These are phyloP conservation scores for Diplodia mutila DNA, from an alignment of 2,329 filamentous ascomycete species.

Conservation along the genomic window DNA sequence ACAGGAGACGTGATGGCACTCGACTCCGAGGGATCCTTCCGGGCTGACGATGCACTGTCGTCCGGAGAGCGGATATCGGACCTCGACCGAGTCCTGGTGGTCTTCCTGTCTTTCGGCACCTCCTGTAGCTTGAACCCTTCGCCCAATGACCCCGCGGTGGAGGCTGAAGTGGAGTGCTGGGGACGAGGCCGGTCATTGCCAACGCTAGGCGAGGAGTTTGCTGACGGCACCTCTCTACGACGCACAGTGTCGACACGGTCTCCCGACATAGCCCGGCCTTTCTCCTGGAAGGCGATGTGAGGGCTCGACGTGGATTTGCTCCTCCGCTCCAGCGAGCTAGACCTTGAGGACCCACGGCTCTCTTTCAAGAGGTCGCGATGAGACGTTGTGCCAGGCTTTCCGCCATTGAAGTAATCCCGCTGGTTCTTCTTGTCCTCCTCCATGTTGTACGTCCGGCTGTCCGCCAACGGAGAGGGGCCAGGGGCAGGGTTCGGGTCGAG, in stretches of 20 bases:
- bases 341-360: constrained; percentile 46
- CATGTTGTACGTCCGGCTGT: constrained; percentile 36
- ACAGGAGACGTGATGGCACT: constrained; percentile 24
- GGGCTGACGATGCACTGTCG: constrained; percentile 6
- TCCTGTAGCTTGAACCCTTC: constrained; percentile 76
- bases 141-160: constrained; percentile 35
- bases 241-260: constrained; percentile 52
- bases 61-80: constrained; percentile 47
- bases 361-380: constrained; percentile 49
- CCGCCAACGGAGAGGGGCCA: constrained; percentile 44
- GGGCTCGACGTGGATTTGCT: constrained; percentile 60
- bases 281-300: constrained; percentile 92
- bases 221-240: constrained; percentile 39
- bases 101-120: constrained; percentile 68
- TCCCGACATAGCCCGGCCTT: constrained; percentile 67
- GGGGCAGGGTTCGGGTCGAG: constrained; percentile 54
- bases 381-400: constrained; percentile 36
- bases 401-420: constrained; percentile 51
- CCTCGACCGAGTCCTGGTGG: constrained; percentile 51
- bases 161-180: constrained; percentile 41
- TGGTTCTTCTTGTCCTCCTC: constrained; percentile 35
- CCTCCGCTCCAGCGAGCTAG: constrained; percentile 50
- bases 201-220: constrained; percentile 36
- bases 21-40: constrained; percentile 20
- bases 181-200: constrained; percentile 55